phyloP scores from a whole-genome alignment of 805 yeast species.

The Candida berthetii region DNA sequence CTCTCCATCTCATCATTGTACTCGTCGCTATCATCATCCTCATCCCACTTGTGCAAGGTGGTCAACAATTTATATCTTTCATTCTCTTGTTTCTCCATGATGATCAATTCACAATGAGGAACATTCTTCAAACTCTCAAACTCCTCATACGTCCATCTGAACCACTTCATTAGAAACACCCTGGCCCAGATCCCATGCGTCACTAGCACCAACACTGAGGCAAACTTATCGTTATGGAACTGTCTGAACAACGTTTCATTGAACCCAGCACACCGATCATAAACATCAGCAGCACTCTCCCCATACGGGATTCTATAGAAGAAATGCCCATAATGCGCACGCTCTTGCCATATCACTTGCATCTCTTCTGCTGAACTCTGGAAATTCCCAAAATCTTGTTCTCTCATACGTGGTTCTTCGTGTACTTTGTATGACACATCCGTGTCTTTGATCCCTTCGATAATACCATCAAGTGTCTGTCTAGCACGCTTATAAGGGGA shows the following conservation, averaged over 20 bases:
- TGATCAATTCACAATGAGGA: constrained; percentile 77
- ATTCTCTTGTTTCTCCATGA: constrained; percentile 56
- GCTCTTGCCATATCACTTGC: constrained; percentile 76
- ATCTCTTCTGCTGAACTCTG: constrained; percentile 72
- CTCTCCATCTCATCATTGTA: constrained; percentile 14
- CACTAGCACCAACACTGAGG: constrained; percentile 78
- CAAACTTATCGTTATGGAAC: constrained; percentile 62
- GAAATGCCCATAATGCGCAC: constrained; percentile 84
- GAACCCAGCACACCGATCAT: constrained; percentile 84
- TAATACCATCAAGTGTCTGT: constrained; percentile 71
- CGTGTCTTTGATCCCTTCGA: constrained; percentile 43
- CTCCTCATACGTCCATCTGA: constrained; percentile 84
- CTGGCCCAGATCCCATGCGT: constrained; percentile 95
- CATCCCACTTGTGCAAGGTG: constrained; percentile 65
- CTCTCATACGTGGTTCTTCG: constrained; percentile 90
- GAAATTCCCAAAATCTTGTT: constrained; percentile 93
- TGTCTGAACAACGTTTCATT: constrained; percentile 83
- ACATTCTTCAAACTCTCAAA: constrained; percentile 81
- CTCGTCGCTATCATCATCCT: constrained; percentile 25
- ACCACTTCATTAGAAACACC: constrained; percentile 93
- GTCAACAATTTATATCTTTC: constrained; percentile 55
- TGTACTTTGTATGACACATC: constrained; percentile 46
- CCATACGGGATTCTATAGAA: constrained; percentile 91
- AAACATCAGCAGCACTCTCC: constrained; percentile 94
- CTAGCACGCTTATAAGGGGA: constrained; percentile 84